These are phyloP conservation scores for Neofusicoccum umdonicola DNA, from an alignment of 2,329 filamentous ascomycete genomes.

Conservation along the genomic window DNA sequence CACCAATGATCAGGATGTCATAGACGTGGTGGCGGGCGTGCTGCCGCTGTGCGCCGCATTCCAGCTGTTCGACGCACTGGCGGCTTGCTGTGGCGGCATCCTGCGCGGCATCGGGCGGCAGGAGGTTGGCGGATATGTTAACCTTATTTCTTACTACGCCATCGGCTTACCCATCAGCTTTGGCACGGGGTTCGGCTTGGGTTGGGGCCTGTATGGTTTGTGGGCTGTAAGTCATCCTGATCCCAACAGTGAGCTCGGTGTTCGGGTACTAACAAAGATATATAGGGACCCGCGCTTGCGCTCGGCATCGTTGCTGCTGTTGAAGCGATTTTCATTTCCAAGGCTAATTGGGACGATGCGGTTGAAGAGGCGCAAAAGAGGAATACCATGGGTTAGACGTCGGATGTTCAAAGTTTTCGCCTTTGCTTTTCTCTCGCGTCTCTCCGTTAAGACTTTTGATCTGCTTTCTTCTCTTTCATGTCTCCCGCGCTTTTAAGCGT, in stretches of 20 bases:
- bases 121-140: conserved; percentile 84
- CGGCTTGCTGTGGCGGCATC: conserved; percentile 77
- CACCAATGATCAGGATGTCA: conserved; percentile 65
- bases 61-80: conserved; percentile 83
- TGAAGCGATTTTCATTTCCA: conserved; percentile 57
- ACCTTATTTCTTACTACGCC: conserved; percentile 80
- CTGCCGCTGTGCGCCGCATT: conserved; percentile 83
- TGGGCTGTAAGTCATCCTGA: conserved; percentile 56
- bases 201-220: conserved; percentile 75
- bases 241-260: not conserved
- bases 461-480: not conserved
- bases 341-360: conserved; percentile 56
- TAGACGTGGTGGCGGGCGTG: conserved; percentile 63
- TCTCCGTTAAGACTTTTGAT: not conserved
- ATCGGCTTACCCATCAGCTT: conserved; percentile 84
- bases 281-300: conserved; percentile 56
- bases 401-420: not conserved
- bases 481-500: not conserved
- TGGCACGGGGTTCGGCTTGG: conserved; percentile 70
- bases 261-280: not conserved
- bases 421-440: not conserved
- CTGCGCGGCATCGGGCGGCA: conserved; percentile 85
- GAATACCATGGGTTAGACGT: conserved; percentile 46
- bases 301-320: conserved; percentile 58
- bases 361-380: conserved; percentile 59